These are phyloP conservation scores for Tympanopsis confertula DNA, from an alignment of 2,329 filamentous ascomycete species.

Conservation along the genomic window DNA sequence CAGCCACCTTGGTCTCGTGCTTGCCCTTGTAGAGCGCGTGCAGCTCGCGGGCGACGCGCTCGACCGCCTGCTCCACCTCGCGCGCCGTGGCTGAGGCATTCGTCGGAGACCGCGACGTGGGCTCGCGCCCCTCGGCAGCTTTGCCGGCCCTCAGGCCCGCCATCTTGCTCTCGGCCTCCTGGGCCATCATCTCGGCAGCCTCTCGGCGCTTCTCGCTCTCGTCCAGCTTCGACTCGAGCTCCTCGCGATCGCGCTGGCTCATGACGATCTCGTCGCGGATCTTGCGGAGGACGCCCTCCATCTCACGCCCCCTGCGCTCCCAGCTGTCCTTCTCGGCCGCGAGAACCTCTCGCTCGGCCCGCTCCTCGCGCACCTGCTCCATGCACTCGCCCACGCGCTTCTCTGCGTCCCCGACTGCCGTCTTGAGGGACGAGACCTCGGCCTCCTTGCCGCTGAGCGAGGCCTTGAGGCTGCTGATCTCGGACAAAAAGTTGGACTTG, in stretches of 20 bases:
- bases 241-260: slow-evolving; percentile 70
- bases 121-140: slow-evolving; percentile 23
- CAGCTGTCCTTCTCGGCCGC: slow-evolving; percentile 68
- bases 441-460: slow-evolving; percentile 87
- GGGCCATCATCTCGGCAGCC: slow-evolving; percentile 63
- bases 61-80: slow-evolving; percentile 75
- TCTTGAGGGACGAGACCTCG: slow-evolving; percentile 76
- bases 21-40: slow-evolving; percentile 93
- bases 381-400: slow-evolving; percentile 77
- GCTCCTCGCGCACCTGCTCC: slow-evolving; percentile 72
- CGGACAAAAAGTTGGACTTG: slow-evolving; percentile 80
- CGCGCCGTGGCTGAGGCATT: slow-evolving; percentile 19
- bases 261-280: slow-evolving; percentile 73
- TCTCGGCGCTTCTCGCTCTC: slow-evolving; percentile 66
- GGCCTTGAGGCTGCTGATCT: slow-evolving; percentile 88
- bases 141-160: slow-evolving; percentile 60
- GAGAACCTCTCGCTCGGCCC: slow-evolving; percentile 57
- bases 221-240: slow-evolving; percentile 63
- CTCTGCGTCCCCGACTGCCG: slow-evolving; percentile 80
- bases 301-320: slow-evolving; percentile 75
- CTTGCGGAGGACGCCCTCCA: slow-evolving; percentile 69
- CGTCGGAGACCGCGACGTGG: slow-evolving; percentile 5
- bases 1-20: slow-evolving; percentile 85
- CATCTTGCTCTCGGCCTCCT: slow-evolving; percentile 66
- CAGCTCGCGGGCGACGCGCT: slow-evolving; percentile 86